Evolutionary conservation across 2,329 filamentous ascomycete genomes (phyloP).

Genomic region (Dactylellina parvicollis): DNA sequence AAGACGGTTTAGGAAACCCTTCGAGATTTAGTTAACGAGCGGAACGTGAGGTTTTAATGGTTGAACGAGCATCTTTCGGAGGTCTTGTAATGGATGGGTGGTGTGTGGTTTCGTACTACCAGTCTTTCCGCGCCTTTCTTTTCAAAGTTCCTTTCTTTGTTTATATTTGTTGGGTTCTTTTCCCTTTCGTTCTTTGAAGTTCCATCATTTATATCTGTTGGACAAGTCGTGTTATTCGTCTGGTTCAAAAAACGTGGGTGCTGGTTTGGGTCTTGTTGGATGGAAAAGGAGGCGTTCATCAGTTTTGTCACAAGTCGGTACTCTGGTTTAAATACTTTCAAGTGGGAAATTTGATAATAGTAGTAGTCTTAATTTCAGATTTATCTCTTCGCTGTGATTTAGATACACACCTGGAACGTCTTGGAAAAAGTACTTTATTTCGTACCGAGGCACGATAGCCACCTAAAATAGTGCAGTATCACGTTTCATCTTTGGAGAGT

Average conservation of each 20-base stretch:
- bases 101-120: not conserved
- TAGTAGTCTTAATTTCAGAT: not conserved
- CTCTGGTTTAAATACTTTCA: no score
- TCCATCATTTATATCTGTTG: conserved; percentile 4
- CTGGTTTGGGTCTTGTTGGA: conserved; percentile 1
- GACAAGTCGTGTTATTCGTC: not conserved
- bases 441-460: no score
- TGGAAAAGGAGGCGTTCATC: conserved; percentile 8
- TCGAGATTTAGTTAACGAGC: conserved; percentile 47
- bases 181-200: conserved; percentile 16
- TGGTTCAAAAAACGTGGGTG: no score
- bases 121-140: not conserved
- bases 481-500: not conserved
- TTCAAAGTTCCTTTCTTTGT: conserved; percentile 9
- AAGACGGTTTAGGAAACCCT: conserved; percentile 53
- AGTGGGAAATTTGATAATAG: no score
- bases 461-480: no score
- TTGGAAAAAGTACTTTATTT: no score
- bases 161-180: not conserved
- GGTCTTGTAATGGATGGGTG: no score
- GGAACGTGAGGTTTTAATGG: conserved; percentile 50
- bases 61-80: no score
- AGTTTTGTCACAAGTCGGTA: not conserved
- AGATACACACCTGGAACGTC: no score
- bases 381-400: no score